Evolutionary conservation across 169 alveolate species (phyloP).

Genomic region (Plasmodium sp.): DNA sequence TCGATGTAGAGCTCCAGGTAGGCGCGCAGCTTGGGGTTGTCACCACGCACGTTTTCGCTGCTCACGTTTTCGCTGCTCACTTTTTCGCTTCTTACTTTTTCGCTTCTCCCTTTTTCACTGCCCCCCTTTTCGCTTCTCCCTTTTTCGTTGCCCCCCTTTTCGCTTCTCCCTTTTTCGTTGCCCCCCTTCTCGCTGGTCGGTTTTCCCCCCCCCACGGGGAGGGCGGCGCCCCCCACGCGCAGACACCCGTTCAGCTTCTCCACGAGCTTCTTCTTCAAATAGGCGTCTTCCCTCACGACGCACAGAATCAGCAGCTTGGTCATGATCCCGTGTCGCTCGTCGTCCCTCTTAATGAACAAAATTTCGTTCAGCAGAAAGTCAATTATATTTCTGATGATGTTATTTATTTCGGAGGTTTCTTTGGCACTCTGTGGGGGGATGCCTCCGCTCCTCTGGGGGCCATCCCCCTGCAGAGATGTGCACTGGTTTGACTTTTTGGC

Average conservation of each 20-base stretch:
- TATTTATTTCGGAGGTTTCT: slow-evolving; percentile 39
- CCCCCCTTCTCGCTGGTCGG: neutral
- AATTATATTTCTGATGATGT: slow-evolving; percentile 69
- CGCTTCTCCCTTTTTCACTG: too few species aligned
- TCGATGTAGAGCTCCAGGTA: slow-evolving; percentile 70
- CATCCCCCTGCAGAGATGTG: neutral
- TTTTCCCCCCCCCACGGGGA: neutral
- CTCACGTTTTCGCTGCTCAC: neutral
- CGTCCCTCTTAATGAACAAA: slow-evolving; percentile 56
- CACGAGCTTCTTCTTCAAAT: slow-evolving; percentile 63
- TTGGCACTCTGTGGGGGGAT: neutral
- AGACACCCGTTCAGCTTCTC: slow-evolving; percentile 36
- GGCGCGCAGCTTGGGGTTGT: slow-evolving; percentile 1
- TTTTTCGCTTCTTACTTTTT: too few species aligned
- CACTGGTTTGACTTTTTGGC: neutral
- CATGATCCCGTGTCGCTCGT: slow-evolving; percentile 61
- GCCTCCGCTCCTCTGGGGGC: neutral
- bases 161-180: neutral
- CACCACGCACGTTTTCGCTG: neutral
- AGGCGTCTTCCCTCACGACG: slow-evolving; percentile 54
- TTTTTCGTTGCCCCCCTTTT: neutral
- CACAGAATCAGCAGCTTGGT: slow-evolving; percentile 51
- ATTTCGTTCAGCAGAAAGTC: slow-evolving; percentile 67
- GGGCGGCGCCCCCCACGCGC: neutral
- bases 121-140: neutral